Conservation (phyloP, 495 filamentous ascomycete species). For the Schizothecium vesticola region DNA sequence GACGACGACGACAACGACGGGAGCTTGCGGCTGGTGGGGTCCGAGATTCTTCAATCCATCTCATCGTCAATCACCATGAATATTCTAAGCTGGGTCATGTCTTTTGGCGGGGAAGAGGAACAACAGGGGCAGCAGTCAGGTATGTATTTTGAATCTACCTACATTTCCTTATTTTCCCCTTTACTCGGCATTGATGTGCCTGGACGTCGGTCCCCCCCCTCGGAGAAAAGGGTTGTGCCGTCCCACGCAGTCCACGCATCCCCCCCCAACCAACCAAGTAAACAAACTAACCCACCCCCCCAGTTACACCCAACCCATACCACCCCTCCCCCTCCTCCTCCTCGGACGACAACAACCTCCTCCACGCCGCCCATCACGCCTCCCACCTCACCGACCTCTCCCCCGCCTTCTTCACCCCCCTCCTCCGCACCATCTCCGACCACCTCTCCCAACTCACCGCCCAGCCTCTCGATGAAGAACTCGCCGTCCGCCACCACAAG, state of each 20-base stretch:
- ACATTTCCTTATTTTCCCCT: not conserved
- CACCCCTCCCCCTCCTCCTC: constrained; percentile 24
- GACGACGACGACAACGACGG: not conserved
- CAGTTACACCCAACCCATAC: not conserved
- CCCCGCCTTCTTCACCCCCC: not conserved
- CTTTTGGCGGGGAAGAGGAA: not conserved
- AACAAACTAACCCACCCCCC: not conserved
- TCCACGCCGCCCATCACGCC: not conserved
- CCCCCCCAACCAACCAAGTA: not conserved
- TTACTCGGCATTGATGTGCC: too few relatives aligned
- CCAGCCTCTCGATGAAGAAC: not conserved
- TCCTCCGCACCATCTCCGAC: not conserved
- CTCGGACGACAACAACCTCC: not conserved
- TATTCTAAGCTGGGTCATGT: not conserved
- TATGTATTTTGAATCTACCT: not conserved
- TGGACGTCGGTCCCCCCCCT: not conserved
- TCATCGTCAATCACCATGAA: not conserved
- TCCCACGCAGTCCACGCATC: too few relatives aligned
- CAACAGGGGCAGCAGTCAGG: not conserved
- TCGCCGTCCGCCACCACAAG: not conserved
- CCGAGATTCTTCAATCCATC: too few relatives aligned
- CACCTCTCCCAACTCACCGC: not conserved
- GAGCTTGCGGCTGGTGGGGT: not conserved
- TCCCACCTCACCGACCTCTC: not conserved
- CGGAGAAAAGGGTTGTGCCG: not conserved